Evolutionary conservation across 2,329 filamentous ascomycete genomes (phyloP).

Genomic region (Teratosphaeria nubilosa): DNA sequence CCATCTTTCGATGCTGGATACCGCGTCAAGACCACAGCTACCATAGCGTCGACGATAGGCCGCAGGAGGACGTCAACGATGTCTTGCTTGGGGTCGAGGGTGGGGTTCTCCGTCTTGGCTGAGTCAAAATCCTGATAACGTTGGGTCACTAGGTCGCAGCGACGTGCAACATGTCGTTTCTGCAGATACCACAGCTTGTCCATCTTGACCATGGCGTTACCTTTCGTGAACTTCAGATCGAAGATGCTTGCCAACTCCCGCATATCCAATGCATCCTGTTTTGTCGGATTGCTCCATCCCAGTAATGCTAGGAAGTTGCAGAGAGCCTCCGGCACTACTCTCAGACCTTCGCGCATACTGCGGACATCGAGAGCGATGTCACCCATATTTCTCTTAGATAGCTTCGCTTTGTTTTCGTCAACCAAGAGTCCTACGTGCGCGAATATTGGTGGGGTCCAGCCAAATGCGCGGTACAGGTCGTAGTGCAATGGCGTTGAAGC

Average conservation of each 20-base stretch:
- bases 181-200: conserved; percentile 77
- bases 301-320: conserved; percentile 76
- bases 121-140: not conserved
- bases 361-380: conserved; percentile 47
- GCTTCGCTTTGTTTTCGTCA: conserved; percentile 38
- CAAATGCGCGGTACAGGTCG: conserved; percentile 42
- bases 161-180: conserved; percentile 51
- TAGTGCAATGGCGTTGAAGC: conserved; percentile 77
- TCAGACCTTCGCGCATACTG: conserved; percentile 45
- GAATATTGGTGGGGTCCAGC: conserved; percentile 38
- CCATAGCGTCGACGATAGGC: conserved; percentile 26
- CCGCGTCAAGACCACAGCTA: conserved; percentile 15
- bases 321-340: conserved; percentile 54
- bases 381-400: conserved; percentile 62
- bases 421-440: conserved; percentile 41
- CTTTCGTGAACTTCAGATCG: conserved; percentile 78
- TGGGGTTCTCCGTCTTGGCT: not conserved
- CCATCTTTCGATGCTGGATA: conserved; percentile 1
- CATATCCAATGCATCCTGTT: conserved; percentile 62
- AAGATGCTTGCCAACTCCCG: conserved; percentile 65
- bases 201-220: conserved; percentile 72
- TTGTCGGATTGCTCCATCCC: conserved; percentile 65
- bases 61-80: conserved; percentile 14
- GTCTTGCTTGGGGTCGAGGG: not conserved
- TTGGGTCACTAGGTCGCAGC: conserved; percentile 36